Percentiles rank a stretch among this genome's conserved stretches.
phyloP scores from a whole-genome alignment of 2,329 filamentous ascomycete species.

The Parascedosporium putredinis region DNA sequence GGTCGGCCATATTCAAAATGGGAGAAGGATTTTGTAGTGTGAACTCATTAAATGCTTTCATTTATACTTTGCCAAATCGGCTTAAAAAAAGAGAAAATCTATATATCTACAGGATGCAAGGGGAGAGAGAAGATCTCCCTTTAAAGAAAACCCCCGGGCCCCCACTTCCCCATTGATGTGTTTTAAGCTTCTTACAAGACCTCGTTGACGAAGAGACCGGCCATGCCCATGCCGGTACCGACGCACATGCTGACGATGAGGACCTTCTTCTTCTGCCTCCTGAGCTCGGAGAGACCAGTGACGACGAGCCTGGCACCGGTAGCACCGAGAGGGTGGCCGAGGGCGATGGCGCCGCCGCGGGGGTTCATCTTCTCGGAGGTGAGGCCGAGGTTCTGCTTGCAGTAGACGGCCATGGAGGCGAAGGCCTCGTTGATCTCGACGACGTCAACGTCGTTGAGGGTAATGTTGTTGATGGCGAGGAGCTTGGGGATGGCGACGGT shows the following conservation, averaged over 20 bases:
- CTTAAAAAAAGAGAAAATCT: not conserved
- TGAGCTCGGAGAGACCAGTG: conserved; percentile 76
- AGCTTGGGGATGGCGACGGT: conserved; percentile 72
- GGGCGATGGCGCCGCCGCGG: conserved; percentile 70
- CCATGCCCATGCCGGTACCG: conserved; percentile 60
- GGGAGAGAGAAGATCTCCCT: too few species aligned
- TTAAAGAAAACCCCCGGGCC: too few species aligned
- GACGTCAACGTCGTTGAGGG: conserved; percentile 74
- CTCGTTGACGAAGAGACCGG: conserved; percentile 55
- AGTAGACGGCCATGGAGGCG: conserved; percentile 95
- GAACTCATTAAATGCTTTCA: not conserved
- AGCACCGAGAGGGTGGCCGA: conserved; percentile 72
- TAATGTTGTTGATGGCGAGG: conserved; percentile 66
- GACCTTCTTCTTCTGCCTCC: conserved; percentile 80
- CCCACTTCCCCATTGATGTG: too few species aligned
- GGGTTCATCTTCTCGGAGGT: conserved; percentile 72
- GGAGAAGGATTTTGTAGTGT: too few species aligned
- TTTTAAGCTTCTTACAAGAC: conserved; percentile 11
- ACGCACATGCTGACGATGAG: conserved; percentile 87
- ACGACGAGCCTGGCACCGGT: conserved; percentile 77
- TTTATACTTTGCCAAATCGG: not conserved
- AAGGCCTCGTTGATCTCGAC: conserved; percentile 97
- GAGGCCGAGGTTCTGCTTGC: conserved; percentile 60
- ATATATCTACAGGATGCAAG: not conserved
- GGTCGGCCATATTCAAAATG: too few species aligned